Evolutionary conservation across 1,139 yeast genomes (phyloP).

Genomic region (Blastobotrys indianensis): DNA sequence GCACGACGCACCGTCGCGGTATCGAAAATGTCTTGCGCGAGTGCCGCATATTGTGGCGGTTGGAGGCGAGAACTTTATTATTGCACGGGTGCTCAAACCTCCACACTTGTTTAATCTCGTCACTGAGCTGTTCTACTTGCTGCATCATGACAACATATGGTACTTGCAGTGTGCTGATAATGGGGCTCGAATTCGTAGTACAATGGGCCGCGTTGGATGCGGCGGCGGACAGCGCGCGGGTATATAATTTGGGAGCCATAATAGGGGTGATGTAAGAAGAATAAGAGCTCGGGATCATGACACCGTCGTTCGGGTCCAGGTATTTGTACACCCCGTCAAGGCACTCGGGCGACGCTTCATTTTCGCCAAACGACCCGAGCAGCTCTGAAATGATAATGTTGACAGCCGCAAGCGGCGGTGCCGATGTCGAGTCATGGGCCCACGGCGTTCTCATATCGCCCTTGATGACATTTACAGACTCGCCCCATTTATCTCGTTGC

Average conservation of each 20-base stretch:
- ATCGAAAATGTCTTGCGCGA: slow-evolving; percentile 36
- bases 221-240: slow-evolving; percentile 14
- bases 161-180: slow-evolving; percentile 32
- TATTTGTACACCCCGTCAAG: slow-evolving; percentile 34
- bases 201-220: neutral
- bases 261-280: slow-evolving; percentile 61
- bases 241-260: slow-evolving; percentile 46
- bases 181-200: neutral
- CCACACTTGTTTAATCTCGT: slow-evolving; percentile 29
- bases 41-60: slow-evolving; percentile 31
- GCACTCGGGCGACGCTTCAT: slow-evolving; percentile 84
- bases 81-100: slow-evolving; percentile 27
- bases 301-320: slow-evolving; percentile 31
- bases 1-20: slow-evolving; percentile 47
- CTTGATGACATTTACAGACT: slow-evolving; percentile 43
- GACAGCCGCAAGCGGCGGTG: slow-evolving; percentile 27
- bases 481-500: slow-evolving; percentile 28
- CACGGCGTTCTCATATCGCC: slow-evolving; percentile 51
- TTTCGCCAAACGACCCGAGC: slow-evolving; percentile 87
- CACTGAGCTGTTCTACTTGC: slow-evolving; percentile 38
- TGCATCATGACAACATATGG: slow-evolving; percentile 60
- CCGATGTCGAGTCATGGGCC: slow-evolving; percentile 30
- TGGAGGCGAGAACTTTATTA: slow-evolving; percentile 13
- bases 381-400: slow-evolving; percentile 72
- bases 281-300: slow-evolving; percentile 62